Conservation (phyloP, 768 basidiomycete species). For the Trametes cingulata region DNA sequence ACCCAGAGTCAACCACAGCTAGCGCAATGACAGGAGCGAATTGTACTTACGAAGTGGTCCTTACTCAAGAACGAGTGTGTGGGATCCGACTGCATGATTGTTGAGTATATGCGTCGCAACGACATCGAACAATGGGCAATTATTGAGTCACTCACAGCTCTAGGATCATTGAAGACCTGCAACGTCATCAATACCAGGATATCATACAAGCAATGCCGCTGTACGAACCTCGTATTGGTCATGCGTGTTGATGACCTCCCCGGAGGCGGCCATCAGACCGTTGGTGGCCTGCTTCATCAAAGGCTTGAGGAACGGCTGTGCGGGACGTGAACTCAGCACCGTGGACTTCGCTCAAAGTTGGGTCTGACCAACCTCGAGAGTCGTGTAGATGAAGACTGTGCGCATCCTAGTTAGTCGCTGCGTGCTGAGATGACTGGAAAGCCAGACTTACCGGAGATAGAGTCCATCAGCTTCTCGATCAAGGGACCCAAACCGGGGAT, state of each 20-base stretch:
- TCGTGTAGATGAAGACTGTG: constrained; percentile 83
- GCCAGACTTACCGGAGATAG: constrained; percentile 54
- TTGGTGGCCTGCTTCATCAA: constrained; percentile 68
- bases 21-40: neutral
- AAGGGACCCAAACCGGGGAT: constrained; percentile 77
- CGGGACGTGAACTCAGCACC: neutral
- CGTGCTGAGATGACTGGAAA: neutral
- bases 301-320: constrained; percentile 80
- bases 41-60: constrained; percentile 76
- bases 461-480: constrained; percentile 78
- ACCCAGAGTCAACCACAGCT: neutral
- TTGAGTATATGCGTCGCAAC: neutral
- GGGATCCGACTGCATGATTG: constrained; percentile 63
- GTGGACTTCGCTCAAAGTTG: no score
- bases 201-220: neutral
- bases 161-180: constrained; percentile 76
- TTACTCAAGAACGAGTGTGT: constrained; percentile 89
- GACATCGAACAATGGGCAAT: no score
- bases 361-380: constrained; percentile 58
- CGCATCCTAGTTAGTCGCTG: constrained; percentile 13
- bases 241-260: constrained; percentile 74
- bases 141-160: constrained; percentile 51
- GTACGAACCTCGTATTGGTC: constrained; percentile 73
- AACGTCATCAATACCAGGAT: neutral
- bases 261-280: constrained; percentile 62